phyloP scores from a whole-genome alignment of 257 asterid species.

The Nicotiana attenuata region DNA sequence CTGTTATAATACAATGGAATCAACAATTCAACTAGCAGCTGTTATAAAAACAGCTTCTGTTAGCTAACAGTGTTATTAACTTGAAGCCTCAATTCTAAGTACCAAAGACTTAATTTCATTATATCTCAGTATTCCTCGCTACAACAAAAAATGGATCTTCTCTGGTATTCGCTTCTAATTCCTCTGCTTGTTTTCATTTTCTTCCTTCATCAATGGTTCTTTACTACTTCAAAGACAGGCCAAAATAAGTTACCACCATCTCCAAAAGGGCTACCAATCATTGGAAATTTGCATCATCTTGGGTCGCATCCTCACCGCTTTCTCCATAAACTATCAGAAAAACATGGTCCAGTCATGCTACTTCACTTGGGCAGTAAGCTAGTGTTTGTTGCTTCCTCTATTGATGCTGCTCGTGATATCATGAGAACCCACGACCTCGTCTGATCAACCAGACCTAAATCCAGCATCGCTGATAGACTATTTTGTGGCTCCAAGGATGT shows the following conservation, averaged over 20 bases:
- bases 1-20: too few relatives aligned
- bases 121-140: neutral
- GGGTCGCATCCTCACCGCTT: constrained; percentile 22
- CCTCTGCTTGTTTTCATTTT: neutral
- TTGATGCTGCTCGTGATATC: constrained; percentile 31
- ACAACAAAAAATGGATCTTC: neutral
- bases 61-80: too few relatives aligned
- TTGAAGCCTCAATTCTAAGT: too few relatives aligned
- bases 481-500: constrained; percentile 9
- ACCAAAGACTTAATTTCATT: too few relatives aligned
- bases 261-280: constrained; percentile 33
- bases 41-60: too few relatives aligned
- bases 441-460: constrained; percentile 23
- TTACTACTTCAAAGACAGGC: neutral
- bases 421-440: constrained; percentile 39
- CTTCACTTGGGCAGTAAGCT: constrained; percentile 33
- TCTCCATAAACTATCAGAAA: constrained; percentile 24
- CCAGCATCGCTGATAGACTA: neutral
- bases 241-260: constrained; percentile 27
- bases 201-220: constrained; percentile 2
- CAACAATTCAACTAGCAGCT: too few relatives aligned
- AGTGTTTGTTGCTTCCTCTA: constrained; percentile 23
- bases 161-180: neutral
- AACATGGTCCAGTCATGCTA: too few relatives aligned
- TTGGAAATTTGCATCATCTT: constrained; percentile 40